Base-by-base conservation (phyloP, 345 rosid species). In the Salix suchowensis region DNA sequence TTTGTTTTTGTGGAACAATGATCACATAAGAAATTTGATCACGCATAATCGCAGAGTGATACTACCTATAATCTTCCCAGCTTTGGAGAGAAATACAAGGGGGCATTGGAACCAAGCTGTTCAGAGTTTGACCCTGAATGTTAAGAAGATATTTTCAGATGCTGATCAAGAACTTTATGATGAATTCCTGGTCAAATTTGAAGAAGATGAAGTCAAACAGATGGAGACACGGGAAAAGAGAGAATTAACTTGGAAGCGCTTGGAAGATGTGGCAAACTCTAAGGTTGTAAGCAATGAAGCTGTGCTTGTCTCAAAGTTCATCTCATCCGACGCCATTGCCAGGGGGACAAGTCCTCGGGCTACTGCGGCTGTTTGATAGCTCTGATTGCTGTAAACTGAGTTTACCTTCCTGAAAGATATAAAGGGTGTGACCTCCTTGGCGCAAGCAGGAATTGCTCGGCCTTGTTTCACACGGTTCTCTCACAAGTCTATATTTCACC, bases 201-300 rank as follows among this genome's bases (percentile, higher is more conserved):
- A 84, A 80, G 96, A 88, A 50, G 87, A 87, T 54, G 92, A 88
- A 82, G 74, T 36, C 19, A 88, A 84, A 81, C 84, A 83, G 78
- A 78, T 67, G 48, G 82, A 91, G 74, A 73, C 68, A 58, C 73
- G 32, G 79, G 86, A 88, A 55, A 91, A 85, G 81, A 78, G 91
- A 30, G 90, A 88, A 74, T 61, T 81, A 67, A 84, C 76, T 24
- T 92, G 96, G 97, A 89, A 88, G 83, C 82, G 75, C 40, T 81
- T 92, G 82, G 96, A 91, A 82, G 90, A 92, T 16, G 72, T 86
- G 75, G 94, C 92, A 4, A 88, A 90, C 70, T 88, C 92, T 8
- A 86, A 81, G 71, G 82, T 82, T 48, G 83, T 86, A 36, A 88
- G 85, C 80, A 87, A 79, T 7, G 92, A 88, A 85, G 91, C 90